Percentiles rank a stretch among this genome's conserved stretches.
Evolutionary conservation across 2,329 filamentous ascomycete species (phyloP).

Genomic region (Arthrobotrys megalospora): DNA sequence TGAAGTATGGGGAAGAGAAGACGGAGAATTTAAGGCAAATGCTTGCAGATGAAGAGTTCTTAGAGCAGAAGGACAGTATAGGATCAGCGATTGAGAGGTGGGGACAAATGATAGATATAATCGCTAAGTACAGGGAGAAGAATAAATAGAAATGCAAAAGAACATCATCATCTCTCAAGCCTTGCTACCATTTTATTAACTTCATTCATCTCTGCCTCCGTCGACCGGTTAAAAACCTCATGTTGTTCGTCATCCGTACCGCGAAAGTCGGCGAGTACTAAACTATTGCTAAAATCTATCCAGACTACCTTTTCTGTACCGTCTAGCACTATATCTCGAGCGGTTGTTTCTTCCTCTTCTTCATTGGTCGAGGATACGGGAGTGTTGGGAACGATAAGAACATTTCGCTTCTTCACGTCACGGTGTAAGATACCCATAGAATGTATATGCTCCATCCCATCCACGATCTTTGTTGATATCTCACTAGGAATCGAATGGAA

Average conservation of each 20-base stretch:
- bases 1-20: constrained; percentile 22
- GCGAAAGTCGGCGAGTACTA: constrained; percentile 25
- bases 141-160: background rate
- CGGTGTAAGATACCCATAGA: constrained; percentile 39
- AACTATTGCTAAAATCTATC: constrained; percentile 59
- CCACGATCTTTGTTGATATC: constrained; percentile 34
- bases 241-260: constrained; percentile 1
- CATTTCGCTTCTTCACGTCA: constrained; percentile 51
- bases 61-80: constrained; percentile 17
- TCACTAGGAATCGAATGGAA: constrained; percentile 34
- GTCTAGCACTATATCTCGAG: constrained; percentile 17
- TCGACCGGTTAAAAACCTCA: background rate
- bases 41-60: constrained; percentile 1
- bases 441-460: constrained; percentile 40
- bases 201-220: constrained; percentile 30
- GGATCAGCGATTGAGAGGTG: constrained; percentile 40
- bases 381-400: constrained; percentile 37
- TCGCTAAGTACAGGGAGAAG: constrained; percentile 12
- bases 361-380: background rate
- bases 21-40: background rate
- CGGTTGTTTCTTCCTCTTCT: constrained; percentile 16
- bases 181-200: constrained; percentile 33
- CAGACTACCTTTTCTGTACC: constrained; percentile 47
- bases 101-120: constrained; percentile 24
- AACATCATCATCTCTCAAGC: constrained; percentile 18